A percentile compares a stretch with the other conserved stretches of the same genome.
Conservation (phyloP, 2,329 filamentous ascomycete genomes). For the Colletotrichum lentis region DNA sequence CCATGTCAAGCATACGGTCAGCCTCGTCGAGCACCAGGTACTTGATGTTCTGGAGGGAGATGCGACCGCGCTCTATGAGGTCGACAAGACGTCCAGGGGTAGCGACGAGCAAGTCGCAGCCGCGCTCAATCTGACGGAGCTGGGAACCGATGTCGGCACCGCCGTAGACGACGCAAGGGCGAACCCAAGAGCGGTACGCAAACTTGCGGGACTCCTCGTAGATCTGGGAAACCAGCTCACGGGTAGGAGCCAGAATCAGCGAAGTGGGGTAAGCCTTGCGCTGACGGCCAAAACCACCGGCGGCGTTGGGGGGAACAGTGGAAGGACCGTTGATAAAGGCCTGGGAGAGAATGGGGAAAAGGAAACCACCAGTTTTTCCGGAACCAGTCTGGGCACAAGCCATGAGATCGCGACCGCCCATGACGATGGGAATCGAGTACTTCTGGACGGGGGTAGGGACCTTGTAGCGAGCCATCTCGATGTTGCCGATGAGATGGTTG, state of each 20-base stretch:
- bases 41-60: slow-evolving; percentile 98
- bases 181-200: slow-evolving; percentile 97
- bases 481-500: slow-evolving; percentile 91
- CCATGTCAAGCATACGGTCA: slow-evolving; percentile 99
- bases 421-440: slow-evolving; percentile 99
- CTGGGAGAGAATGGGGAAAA: slow-evolving; percentile 99
- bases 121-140: slow-evolving; percentile 96
- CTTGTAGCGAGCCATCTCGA: slow-evolving; percentile 92
- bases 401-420: slow-evolving; percentile 98
- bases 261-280: slow-evolving; percentile 98
- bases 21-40: slow-evolving; percentile 98
- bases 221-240: slow-evolving; percentile 98
- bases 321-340: slow-evolving; percentile 91
- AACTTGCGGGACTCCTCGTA: slow-evolving; percentile 98
- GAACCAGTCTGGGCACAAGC: slow-evolving; percentile 99
- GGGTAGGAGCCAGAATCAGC: slow-evolving; percentile 92
- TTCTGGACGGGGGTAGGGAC: slow-evolving; percentile 98
- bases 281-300: slow-evolving; percentile 83
- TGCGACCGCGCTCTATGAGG: slow-evolving; percentile 96
- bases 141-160: slow-evolving; percentile 98
- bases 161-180: slow-evolving; percentile 97
- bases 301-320: slow-evolving; percentile 67
- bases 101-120: slow-evolving; percentile 95
- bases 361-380: slow-evolving; percentile 99
- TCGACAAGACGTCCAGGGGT: slow-evolving; percentile 97